phyloP scores from a whole-genome alignment of 2,329 filamentous ascomycete species.

The Penicillium sp. region DNA sequence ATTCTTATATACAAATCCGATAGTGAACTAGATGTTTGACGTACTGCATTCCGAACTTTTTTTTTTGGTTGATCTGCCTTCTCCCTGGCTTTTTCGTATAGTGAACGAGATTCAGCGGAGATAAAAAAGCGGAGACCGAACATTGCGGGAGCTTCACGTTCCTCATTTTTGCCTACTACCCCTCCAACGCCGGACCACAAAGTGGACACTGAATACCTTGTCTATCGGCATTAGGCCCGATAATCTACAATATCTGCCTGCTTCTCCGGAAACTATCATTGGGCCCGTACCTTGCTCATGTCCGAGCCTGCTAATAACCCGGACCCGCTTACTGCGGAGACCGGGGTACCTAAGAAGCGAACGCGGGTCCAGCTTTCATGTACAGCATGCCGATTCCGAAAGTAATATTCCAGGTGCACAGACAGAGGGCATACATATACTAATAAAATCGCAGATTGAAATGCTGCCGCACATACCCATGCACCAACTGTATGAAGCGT shows the following conservation, averaged over 20 bases:
- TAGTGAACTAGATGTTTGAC: no score
- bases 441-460: conserved; percentile 28
- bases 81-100: not conserved
- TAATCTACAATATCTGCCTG: not conserved
- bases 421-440: not conserved
- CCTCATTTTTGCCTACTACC: not conserved
- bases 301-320: conserved; percentile 5
- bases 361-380: conserved; percentile 41
- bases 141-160: not conserved
- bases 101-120: not conserved
- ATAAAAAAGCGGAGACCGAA: not conserved
- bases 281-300: conserved; percentile 2
- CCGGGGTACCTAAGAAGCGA: conserved; percentile 28
- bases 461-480: conserved; percentile 39
- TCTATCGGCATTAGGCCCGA: not conserved
- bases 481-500: conserved; percentile 36
- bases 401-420: conserved; percentile 25
- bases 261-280: not conserved
- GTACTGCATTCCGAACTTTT: no score
- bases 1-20: no score
- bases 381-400: conserved; percentile 38
- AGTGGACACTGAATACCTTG: not conserved
- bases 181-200: not conserved
- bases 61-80: not conserved
- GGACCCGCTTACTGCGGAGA: conserved; percentile 11